These are phyloP conservation scores for Populus hybrid DNA, from an alignment of 441 rosid genomes.

Conservation along the genomic window DNA sequence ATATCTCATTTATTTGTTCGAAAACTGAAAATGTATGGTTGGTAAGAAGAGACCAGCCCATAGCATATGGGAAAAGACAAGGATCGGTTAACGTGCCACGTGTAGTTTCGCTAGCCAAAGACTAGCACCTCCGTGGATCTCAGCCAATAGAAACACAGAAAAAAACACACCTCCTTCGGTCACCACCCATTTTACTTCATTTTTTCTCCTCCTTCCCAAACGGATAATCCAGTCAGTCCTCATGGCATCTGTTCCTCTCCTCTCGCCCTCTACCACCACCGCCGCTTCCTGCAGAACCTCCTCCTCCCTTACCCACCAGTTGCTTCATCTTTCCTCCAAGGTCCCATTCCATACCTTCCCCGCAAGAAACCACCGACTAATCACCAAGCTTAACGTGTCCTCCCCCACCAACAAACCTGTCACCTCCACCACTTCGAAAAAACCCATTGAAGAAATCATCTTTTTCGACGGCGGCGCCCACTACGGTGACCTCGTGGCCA, in stretches of 20 bases:
- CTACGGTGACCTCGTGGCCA: slow-evolving; percentile 82
- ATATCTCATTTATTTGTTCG: not conserved
- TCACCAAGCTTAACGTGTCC: slow-evolving; percentile 54
- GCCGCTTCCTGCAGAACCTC: slow-evolving; percentile 17
- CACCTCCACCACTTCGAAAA: slow-evolving; percentile 21
- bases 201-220: not conserved
- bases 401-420: slow-evolving; percentile 48
- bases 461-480: slow-evolving; percentile 95
- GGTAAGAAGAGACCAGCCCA: not conserved
- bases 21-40: not conserved
- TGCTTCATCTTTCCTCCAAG: slow-evolving; percentile 29
- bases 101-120: not conserved
- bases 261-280: slow-evolving; percentile 30
- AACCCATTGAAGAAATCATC: slow-evolving; percentile 54
- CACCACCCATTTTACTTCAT: slow-evolving; percentile 1
- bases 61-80: not conserved
- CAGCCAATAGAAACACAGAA: not conserved
- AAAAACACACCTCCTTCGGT: not conserved
- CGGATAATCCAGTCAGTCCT: slow-evolving; percentile 27
- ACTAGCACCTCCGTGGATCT: not conserved
- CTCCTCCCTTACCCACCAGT: slow-evolving; percentile 24
- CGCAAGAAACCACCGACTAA: slow-evolving; percentile 21
- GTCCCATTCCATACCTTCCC: slow-evolving; percentile 26
- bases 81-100: slow-evolving; percentile 1
- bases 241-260: slow-evolving; percentile 46